Conservation (phyloP, 176 grass and related monocot genomes). For the Oropetium thomaeum region DNA sequence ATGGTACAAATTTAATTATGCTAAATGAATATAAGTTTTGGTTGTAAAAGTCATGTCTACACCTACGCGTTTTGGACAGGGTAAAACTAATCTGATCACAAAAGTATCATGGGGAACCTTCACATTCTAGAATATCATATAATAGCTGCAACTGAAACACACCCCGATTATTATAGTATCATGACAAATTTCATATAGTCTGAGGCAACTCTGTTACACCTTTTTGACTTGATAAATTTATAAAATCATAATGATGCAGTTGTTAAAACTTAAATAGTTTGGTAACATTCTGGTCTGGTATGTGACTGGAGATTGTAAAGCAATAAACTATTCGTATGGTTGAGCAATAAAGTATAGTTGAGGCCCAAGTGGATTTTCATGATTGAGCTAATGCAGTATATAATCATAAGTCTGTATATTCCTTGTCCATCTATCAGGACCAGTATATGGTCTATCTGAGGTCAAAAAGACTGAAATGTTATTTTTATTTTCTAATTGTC, state of each 20-base stretch:
- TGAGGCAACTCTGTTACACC: background rate
- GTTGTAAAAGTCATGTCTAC: background rate
- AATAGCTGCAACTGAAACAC: background rate
- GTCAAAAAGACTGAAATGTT: background rate
- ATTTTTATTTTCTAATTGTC: background rate
- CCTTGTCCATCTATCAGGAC: background rate
- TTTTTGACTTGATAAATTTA: background rate
- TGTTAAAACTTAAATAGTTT: background rate
- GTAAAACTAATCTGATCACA: background rate
- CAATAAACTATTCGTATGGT: background rate
- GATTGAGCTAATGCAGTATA: background rate
- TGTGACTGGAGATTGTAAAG: background rate
- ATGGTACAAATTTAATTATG: background rate
- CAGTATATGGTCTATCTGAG: background rate
- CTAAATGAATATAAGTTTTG: background rate
- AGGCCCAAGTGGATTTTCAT: background rate
- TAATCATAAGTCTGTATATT: background rate
- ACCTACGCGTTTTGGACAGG: background rate
- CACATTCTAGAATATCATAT: background rate
- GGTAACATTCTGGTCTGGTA: background rate
- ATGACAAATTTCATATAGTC: background rate
- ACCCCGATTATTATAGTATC: background rate
- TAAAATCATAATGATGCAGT: background rate
- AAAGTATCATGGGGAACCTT: background rate
- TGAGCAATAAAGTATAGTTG: background rate